Conservation (phyloP, 2,329 filamentous ascomycete species). For the Trichoderma atrobrunneum region DNA sequence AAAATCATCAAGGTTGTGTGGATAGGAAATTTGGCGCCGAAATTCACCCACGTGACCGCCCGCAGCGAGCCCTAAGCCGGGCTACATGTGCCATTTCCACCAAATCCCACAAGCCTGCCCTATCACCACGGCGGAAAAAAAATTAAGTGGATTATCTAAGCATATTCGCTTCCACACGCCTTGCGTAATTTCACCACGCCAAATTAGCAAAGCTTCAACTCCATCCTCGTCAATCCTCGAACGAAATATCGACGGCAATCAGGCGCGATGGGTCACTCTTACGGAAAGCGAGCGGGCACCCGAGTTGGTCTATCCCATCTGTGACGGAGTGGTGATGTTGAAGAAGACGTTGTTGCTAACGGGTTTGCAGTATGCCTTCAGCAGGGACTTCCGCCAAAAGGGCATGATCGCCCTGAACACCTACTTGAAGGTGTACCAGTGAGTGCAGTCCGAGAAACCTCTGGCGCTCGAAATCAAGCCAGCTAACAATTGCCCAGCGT, state of each 20-base stretch:
- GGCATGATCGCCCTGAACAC: slow-evolving; percentile 91
- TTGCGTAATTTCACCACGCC: slow-evolving; percentile 39
- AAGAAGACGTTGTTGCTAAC: slow-evolving; percentile 27
- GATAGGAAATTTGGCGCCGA: slow-evolving; percentile 32
- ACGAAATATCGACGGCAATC: slow-evolving; percentile 42
- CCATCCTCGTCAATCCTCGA: slow-evolving; percentile 41
- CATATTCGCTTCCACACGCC: slow-evolving; percentile 37
- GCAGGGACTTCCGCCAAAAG: slow-evolving; percentile 89
- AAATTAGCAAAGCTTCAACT: slow-evolving; percentile 32
- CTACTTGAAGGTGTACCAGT: slow-evolving; percentile 93
- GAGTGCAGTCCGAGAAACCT: slow-evolving; percentile 24
- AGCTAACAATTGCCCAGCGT: slow-evolving; percentile 62
- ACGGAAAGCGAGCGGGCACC: slow-evolving; percentile 83
- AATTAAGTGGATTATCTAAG: slow-evolving; percentile 39
- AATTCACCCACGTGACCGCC: slow-evolving; percentile 30
- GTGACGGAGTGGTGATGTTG: background rate
- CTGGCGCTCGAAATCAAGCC: slow-evolving; percentile 9
- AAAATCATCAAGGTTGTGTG: slow-evolving; percentile 35
- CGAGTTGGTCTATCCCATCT: slow-evolving; percentile 57
- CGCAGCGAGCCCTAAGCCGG: slow-evolving; percentile 37
- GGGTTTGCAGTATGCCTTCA: slow-evolving; percentile 75
- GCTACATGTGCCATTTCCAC: slow-evolving; percentile 19
- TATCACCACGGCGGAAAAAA: slow-evolving; percentile 26
- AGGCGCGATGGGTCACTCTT: slow-evolving; percentile 79
- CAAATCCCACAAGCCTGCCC: slow-evolving; percentile 33